Conservation (phyloP, 441 rosid genomes). For the Erodium texanum region DNA sequence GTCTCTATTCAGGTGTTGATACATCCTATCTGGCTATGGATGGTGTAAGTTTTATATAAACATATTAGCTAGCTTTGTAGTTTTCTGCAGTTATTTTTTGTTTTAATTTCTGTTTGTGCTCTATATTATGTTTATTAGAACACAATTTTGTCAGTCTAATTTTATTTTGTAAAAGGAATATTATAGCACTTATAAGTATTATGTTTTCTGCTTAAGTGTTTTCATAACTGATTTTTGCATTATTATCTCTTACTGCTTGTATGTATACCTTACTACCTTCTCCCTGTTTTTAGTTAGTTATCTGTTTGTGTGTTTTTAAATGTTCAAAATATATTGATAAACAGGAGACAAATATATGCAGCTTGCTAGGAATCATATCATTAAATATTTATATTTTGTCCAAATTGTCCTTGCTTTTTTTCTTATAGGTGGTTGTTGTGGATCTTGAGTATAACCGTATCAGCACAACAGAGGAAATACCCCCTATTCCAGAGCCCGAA, state of each 20-base stretch:
- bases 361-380: not conserved
- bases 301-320: not conserved
- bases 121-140: not conserved
- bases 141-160: not conserved
- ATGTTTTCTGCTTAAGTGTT: not conserved
- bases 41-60: conserved; percentile 58
- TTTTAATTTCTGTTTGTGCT: not conserved
- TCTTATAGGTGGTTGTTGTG: conserved; percentile 84
- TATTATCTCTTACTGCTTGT: not conserved
- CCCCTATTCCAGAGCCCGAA: conserved; percentile 96
- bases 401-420: conserved; percentile 10
- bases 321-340: not conserved
- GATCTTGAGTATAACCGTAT: conserved; percentile 88
- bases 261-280: not conserved
- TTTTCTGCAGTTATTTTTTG: not conserved
- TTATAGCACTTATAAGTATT: not conserved
- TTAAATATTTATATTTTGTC: not conserved
- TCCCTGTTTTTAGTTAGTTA: not conserved
- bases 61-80: not conserved
- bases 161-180: not conserved
- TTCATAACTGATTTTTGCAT: not conserved
- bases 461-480: conserved; percentile 89
- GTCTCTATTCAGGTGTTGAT: conserved; percentile 96
- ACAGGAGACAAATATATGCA: not conserved
- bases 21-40: conserved; percentile 80